Percentiles rank a stretch among this genome's conserved stretches.
phyloP scores from a whole-genome alignment of 441 rosid genomes.

The Euphorbia celastroides region DNA sequence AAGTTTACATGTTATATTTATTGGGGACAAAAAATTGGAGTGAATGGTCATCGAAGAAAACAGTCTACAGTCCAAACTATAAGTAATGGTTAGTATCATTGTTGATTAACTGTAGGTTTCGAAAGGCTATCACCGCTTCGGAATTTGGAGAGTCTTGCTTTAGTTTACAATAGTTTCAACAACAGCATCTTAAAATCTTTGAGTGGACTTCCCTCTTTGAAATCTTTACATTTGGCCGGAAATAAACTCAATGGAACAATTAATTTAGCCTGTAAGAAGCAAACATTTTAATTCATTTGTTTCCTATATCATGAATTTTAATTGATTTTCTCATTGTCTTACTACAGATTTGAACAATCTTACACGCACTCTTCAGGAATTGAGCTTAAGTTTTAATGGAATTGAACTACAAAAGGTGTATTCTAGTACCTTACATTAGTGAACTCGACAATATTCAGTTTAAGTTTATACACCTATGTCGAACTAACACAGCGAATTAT shows the following conservation, averaged over 20 bases:
- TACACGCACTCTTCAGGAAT: not conserved
- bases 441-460: too few species aligned
- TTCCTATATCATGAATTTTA: too few species aligned
- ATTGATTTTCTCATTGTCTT: not conserved
- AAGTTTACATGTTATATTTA: too few species aligned
- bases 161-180: not conserved
- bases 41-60: too few species aligned
- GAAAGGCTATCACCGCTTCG: not conserved
- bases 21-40: too few species aligned
- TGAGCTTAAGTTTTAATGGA: not conserved
- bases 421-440: too few species aligned
- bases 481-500: too few species aligned
- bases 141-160: conserved; percentile 6
- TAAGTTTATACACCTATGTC: too few species aligned
- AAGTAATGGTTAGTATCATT: not conserved
- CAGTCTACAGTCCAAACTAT: too few species aligned
- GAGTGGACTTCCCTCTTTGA: conserved; percentile 1
- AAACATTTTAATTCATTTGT: too few species aligned
- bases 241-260: not conserved
- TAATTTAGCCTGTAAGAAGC: not conserved
- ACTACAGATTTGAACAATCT: not conserved
- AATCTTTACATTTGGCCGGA: not conserved
- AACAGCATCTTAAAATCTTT: conserved; percentile 3
- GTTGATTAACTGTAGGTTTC: not conserved
- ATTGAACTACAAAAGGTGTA: not conserved